A percentile compares a stretch with the other conserved stretches of the same genome.
Conservation (phyloP, 768 basidiomycete genomes). For the Xerocomellus chrysenteron region DNA sequence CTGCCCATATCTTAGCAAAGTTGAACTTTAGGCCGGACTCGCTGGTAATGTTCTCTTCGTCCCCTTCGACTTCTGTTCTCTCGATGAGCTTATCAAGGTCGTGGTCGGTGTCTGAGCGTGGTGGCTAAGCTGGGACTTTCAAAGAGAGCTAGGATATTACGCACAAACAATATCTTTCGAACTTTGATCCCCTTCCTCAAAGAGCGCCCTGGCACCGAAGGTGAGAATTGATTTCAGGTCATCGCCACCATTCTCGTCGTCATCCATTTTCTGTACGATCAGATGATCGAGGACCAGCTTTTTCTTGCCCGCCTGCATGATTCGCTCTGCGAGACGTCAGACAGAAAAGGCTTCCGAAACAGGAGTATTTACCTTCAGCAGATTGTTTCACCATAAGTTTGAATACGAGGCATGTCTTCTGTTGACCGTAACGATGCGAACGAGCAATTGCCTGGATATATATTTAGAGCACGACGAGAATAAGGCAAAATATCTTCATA, state of each 20-base stretch:
- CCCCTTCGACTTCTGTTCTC: slow-evolving; percentile 74
- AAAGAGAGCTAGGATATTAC: slow-evolving; percentile 17
- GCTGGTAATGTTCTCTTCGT: slow-evolving; percentile 48
- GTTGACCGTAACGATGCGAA: slow-evolving; percentile 92
- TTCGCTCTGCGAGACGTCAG: slow-evolving; percentile 63
- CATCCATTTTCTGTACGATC: slow-evolving; percentile 95
- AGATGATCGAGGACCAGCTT: slow-evolving; percentile 93
- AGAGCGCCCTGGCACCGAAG: slow-evolving; percentile 84
- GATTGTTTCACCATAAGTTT: slow-evolving; percentile 95
- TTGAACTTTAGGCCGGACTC: slow-evolving; percentile 65
- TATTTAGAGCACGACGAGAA: slow-evolving; percentile 5
- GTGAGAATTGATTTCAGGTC: slow-evolving; percentile 89
- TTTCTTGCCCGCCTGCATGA: slow-evolving; percentile 91
- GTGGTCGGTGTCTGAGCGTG: slow-evolving; percentile 61
- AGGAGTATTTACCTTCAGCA: slow-evolving; percentile 64
- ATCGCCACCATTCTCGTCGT: slow-evolving; percentile 69
- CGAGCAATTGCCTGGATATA: slow-evolving; percentile 81
- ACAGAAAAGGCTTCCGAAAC: background rate
- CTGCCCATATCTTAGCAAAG: slow-evolving; percentile 92
- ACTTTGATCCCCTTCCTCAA: slow-evolving; percentile 58
- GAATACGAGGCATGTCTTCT: slow-evolving; percentile 92
- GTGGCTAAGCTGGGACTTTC: background rate
- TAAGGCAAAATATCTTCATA: slow-evolving; percentile 35
- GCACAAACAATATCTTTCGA: slow-evolving; percentile 70
- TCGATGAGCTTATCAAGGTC: slow-evolving; percentile 87